These are phyloP conservation scores for Chlorencoelia australis DNA, from an alignment of 2,329 filamentous ascomycete species.

Conservation along the genomic window DNA sequence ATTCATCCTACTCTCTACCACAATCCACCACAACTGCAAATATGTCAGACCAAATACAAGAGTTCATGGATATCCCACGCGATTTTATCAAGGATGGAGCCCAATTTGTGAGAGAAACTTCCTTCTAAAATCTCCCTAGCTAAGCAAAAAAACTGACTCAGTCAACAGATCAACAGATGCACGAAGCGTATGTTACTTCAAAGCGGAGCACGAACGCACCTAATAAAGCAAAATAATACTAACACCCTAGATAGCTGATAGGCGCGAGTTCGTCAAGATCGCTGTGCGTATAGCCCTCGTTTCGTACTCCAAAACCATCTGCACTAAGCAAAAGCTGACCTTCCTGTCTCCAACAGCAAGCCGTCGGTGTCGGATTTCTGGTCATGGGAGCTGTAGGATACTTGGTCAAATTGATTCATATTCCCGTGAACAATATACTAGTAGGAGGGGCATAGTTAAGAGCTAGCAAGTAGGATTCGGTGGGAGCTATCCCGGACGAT, in stretches of 20 bases:
- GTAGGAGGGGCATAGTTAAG: slow-evolving; percentile 32
- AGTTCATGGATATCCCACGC: slow-evolving; percentile 43
- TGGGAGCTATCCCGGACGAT: no score
- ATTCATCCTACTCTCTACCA: slow-evolving; percentile 1
- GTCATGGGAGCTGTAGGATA: slow-evolving; percentile 44
- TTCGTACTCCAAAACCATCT: no score
- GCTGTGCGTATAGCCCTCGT: slow-evolving; percentile 19
- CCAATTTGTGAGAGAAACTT: no score
- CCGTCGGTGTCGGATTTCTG: slow-evolving; percentile 41
- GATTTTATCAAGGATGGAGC: slow-evolving; percentile 37
- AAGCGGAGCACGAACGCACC: not conserved
- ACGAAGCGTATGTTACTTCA: slow-evolving; percentile 31
- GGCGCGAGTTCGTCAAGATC: slow-evolving; percentile 34
- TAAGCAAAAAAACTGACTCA: no score
- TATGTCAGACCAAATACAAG: slow-evolving; percentile 47
- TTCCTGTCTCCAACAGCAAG: no score
- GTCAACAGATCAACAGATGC: slow-evolving; percentile 34
- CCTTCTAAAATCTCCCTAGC: no score
- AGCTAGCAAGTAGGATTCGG: no score
- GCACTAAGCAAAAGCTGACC: no score
- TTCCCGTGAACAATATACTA: slow-evolving; percentile 43
- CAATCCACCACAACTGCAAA: slow-evolving; percentile 10
- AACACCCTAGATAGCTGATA: slow-evolving; percentile 26
- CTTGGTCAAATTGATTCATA: slow-evolving; percentile 42
- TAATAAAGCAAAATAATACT: not conserved